Evolutionary conservation across 2,329 filamentous ascomycete species (phyloP).

Genomic region (Sporothrix inflata): DNA sequence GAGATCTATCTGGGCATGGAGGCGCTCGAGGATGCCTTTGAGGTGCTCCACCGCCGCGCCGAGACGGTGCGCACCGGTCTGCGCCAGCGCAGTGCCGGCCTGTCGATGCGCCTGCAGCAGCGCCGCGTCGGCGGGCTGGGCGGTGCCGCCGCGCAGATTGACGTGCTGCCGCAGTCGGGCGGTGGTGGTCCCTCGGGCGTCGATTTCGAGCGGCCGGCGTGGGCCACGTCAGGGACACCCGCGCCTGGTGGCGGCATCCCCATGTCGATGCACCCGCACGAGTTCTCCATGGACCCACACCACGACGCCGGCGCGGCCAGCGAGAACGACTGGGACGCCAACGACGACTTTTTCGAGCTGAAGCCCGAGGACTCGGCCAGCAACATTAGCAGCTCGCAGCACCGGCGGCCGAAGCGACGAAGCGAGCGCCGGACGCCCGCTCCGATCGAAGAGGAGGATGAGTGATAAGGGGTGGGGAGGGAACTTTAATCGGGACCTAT

Average conservation of each 20-base stretch:
- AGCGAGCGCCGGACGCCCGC: slow-evolving; percentile 72
- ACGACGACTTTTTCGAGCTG: slow-evolving; percentile 61
- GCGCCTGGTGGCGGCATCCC: slow-evolving; percentile 33
- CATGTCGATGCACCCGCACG: slow-evolving; percentile 24
- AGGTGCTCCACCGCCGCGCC: slow-evolving; percentile 83
- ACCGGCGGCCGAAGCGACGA: slow-evolving; percentile 68
- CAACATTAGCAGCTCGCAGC: slow-evolving; percentile 73
- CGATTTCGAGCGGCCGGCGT: slow-evolving; percentile 50
- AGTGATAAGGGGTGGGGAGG: slow-evolving; percentile 37
- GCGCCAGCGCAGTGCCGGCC: slow-evolving; percentile 78
- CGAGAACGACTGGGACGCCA: slow-evolving; percentile 61
- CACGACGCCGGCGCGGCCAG: slow-evolving; percentile 41
- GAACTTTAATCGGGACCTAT: neutral
- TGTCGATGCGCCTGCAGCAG: slow-evolving; percentile 66
- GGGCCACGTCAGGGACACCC: slow-evolving; percentile 40
- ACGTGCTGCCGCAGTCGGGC: slow-evolving; percentile 54
- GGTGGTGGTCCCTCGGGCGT: slow-evolving; percentile 44
- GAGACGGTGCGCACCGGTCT: slow-evolving; percentile 78
- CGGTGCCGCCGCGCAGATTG: slow-evolving; percentile 50
- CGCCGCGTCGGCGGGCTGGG: slow-evolving; percentile 46
- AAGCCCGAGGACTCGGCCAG: slow-evolving; percentile 80
- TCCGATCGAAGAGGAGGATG: slow-evolving; percentile 69
- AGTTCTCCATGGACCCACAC: slow-evolving; percentile 28
- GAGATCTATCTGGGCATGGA: slow-evolving; percentile 97
- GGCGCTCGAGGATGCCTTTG: slow-evolving; percentile 89